phyloP scores from a whole-genome alignment of 305 asterid genomes.

The Petunia hybrid region DNA sequence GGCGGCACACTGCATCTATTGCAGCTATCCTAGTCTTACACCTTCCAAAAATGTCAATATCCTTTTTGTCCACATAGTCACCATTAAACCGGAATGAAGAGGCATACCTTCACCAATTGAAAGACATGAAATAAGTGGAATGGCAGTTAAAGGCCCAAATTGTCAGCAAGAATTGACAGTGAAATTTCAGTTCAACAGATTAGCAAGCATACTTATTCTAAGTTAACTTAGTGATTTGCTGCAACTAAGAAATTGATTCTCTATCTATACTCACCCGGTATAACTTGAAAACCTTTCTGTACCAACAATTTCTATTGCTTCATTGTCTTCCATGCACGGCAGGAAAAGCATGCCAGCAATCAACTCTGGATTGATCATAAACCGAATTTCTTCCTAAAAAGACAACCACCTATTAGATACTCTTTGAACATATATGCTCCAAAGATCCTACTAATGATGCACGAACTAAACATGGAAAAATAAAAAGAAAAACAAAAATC shows the following conservation, averaged over 20 bases:
- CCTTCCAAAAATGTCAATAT: constrained; percentile 65
- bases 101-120: constrained; percentile 57
- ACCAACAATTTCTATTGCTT: constrained; percentile 87
- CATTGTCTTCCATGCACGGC: constrained; percentile 80
- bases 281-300: constrained; percentile 81
- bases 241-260: background rate
- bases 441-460: background rate
- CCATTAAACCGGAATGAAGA: constrained; percentile 78
- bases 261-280: constrained; percentile 54
- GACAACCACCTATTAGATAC: constrained; percentile 2
- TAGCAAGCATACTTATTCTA: background rate
- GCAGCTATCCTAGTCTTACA: constrained; percentile 82
- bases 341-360: constrained; percentile 76
- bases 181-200: background rate
- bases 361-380: constrained; percentile 93
- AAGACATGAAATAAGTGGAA: background rate
- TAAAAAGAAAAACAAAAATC: background rate
- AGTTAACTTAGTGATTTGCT: background rate
- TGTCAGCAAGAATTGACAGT: background rate
- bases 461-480: background rate
- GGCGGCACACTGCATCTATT: constrained; percentile 75
- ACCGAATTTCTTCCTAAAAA: constrained; percentile 84
- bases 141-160: background rate
- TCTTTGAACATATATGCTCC: background rate
- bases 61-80: constrained; percentile 61